These are phyloP conservation scores for Trypanosoma grayi DNA, from an alignment of 208 protist genomes.

Conservation along the genomic window DNA sequence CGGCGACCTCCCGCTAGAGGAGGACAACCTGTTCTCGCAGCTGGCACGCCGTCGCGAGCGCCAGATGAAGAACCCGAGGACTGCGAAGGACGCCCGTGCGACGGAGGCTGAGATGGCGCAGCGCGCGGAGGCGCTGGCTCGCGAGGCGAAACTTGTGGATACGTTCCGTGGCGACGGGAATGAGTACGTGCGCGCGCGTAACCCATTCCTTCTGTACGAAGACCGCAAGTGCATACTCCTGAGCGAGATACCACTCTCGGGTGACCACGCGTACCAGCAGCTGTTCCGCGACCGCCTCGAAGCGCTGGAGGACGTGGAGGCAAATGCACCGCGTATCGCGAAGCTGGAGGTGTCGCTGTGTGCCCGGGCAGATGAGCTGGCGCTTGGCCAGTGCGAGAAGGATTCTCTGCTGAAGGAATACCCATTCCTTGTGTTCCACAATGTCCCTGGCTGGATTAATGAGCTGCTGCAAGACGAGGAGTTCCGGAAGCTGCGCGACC, in stretches of 20 bases:
- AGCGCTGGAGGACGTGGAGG: too few species aligned
- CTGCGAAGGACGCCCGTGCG: not conserved
- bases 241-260: constrained; percentile 15
- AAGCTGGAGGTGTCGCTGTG: too few species aligned
- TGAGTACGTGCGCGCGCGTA: constrained; percentile 33
- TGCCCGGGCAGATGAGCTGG: too few species aligned
- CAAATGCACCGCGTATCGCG: too few species aligned
- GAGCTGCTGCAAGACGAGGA: not conserved
- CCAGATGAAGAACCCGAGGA: not conserved
- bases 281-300: too few species aligned
- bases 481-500: constrained; percentile 27
- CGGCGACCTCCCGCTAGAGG: constrained; percentile 18
- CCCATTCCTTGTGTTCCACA: too few species aligned
- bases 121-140: not conserved
- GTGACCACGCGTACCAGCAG: too few species aligned
- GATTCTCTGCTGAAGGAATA: too few species aligned
- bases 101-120: not conserved
- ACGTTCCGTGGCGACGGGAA: too few species aligned
- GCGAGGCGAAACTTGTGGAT: too few species aligned
- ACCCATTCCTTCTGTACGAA: constrained; percentile 32
- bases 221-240: constrained; percentile 22
- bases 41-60: constrained; percentile 29
- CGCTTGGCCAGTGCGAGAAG: too few species aligned
- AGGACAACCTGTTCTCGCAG: constrained; percentile 27
- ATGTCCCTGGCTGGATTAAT: too few species aligned